Evolutionary conservation across 2,329 filamentous ascomycete species (phyloP).

Genomic region (Fusarium sterilihyphosum): DNA sequence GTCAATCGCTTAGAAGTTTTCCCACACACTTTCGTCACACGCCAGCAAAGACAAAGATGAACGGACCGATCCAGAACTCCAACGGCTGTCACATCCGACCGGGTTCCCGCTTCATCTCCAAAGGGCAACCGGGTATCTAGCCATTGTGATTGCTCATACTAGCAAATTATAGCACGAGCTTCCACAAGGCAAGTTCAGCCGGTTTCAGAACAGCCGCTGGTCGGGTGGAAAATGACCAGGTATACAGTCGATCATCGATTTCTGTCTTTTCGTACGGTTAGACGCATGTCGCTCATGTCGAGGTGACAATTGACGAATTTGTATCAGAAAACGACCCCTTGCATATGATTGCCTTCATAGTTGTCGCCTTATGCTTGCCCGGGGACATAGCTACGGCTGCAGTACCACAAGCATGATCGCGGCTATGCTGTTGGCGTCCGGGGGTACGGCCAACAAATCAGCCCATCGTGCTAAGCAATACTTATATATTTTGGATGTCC

Average conservation of each 20-base stretch:
- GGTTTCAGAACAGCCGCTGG: too few species aligned
- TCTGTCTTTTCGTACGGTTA: neutral
- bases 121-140: neutral
- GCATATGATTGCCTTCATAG: neutral
- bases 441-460: neutral
- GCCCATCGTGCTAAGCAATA: neutral
- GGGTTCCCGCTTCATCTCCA: conserved; percentile 10
- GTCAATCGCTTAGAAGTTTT: conserved; percentile 45
- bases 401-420: neutral
- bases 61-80: neutral
- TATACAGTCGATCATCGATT: neutral
- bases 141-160: neutral
- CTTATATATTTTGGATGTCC: neutral
- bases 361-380: neutral
- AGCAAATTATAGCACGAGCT: neutral
- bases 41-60: neutral
- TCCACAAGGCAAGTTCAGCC: neutral
- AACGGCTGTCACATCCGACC: conserved; percentile 12
- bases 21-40: neutral
- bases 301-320: neutral
- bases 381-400: neutral
- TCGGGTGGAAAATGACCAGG: neutral
- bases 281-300: neutral
- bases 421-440: neutral
- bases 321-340: neutral